Base-by-base conservation (phyloP, 345 rosid genomes). In the Pugionium dolabratum region DNA sequence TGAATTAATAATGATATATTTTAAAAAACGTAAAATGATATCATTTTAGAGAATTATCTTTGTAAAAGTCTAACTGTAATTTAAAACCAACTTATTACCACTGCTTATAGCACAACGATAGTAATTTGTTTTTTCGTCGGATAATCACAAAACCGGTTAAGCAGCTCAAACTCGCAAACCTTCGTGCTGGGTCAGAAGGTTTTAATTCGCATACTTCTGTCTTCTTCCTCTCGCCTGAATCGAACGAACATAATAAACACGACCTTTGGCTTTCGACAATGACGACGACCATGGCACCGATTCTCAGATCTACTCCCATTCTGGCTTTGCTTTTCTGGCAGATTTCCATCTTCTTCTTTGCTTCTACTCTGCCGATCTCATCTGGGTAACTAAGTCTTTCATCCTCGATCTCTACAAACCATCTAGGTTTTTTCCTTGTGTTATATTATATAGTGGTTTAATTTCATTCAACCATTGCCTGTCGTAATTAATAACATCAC, bases 271-370 rank as follows among this genome's bases (percentile, higher is more conserved):
- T 37, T 59, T 66, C 8, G 27, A 28, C 55, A 40, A 65, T 36
- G 18, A 59, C 76, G 76, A 66, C 68, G 77, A 58, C 69, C 30
- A 84, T 83, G 88, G 83, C 76, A 9, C 75, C 62, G 65, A 66
- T 79, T 49, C 27, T 62, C n/a, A 78, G 86, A 79, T 75, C 79
- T 71, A 74, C 51, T 61, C 68, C 74, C 41, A 44, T 76, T 51
- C 1, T 74, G 41, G 63, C 68, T 6, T 10, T 77, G 4, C 47
- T 86, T 54, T 33, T 74, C 35, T 10, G 47, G 8, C 82, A 69
- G 51, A 54, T 78, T 30, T 72, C 60, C 62, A 52, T 83, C 9
- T 59, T 72, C 32, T 52, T 81, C 37, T 54, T 74, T 2, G 57
- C 75, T n/a, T 72, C 81, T n/a, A 73, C 62, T 18, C 66, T 77